These are phyloP conservation scores for Coemansia sp. DNA, from an alignment of 192 early-diverging fungal genomes.

Conservation along the genomic window DNA sequence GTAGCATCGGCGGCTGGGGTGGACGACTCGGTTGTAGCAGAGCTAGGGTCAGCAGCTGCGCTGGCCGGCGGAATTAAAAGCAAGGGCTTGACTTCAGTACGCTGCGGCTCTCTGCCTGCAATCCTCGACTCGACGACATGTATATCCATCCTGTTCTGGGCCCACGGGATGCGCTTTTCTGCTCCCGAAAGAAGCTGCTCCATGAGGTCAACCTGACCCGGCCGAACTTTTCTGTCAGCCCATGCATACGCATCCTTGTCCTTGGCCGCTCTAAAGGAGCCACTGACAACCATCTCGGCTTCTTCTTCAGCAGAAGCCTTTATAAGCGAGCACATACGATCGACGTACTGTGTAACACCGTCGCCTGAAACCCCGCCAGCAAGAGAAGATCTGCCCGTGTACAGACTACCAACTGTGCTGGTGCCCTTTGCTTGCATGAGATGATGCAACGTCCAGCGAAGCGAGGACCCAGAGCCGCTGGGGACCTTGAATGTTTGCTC, in stretches of 20 bases:
- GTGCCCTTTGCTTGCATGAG: slow-evolving; percentile 43
- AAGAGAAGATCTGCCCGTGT: slow-evolving; percentile 45
- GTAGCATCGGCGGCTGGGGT: neutral
- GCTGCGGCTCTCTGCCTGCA: slow-evolving; percentile 31
- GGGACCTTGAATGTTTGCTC: slow-evolving; percentile 35
- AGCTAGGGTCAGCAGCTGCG: neutral
- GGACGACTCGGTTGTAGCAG: neutral
- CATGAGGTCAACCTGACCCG: slow-evolving; percentile 26
- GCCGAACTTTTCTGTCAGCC: slow-evolving; percentile 15
- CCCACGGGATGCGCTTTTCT: slow-evolving; percentile 52
- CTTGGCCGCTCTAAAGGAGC: slow-evolving; percentile 22
- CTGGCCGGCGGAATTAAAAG: slow-evolving; percentile 8
- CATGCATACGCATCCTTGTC: slow-evolving; percentile 12
- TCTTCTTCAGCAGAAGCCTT: slow-evolving; percentile 48
- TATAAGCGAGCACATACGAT: slow-evolving; percentile 47
- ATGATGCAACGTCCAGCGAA: slow-evolving; percentile 50
- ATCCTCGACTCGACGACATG: slow-evolving; percentile 37
- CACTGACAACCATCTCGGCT: slow-evolving; percentile 41
- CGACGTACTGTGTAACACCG: slow-evolving; percentile 42
- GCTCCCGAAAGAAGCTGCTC: slow-evolving; percentile 42
- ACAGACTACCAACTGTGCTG: slow-evolving; percentile 38
- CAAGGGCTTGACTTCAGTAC: slow-evolving; percentile 9
- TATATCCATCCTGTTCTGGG: slow-evolving; percentile 51
- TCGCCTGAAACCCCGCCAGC: slow-evolving; percentile 48
- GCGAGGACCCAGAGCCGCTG: slow-evolving; percentile 39